These are phyloP conservation scores for Ceratobasidium sp. DNA, from an alignment of 1,284 basidiomycete species.

Conservation along the genomic window DNA sequence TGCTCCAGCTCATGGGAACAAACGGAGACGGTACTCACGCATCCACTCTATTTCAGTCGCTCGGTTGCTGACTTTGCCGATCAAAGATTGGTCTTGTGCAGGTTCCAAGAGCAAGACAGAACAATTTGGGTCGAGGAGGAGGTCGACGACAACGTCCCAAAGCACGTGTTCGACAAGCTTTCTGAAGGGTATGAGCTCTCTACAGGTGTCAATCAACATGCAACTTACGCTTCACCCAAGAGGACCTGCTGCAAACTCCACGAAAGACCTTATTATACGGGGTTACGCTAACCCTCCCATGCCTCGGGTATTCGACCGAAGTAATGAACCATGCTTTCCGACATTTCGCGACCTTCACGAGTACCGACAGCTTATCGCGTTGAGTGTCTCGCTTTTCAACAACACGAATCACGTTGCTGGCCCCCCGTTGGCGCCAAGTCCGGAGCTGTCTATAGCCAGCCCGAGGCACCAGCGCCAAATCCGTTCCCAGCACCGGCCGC, in stretches of 20 bases:
- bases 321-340: neutral
- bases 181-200: neutral
- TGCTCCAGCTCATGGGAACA: neutral
- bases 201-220: neutral
- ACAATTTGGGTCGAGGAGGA: conserved; percentile 29
- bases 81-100: conserved; percentile 4
- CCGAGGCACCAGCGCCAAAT: no score
- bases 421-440: no score
- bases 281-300: conserved; percentile 8
- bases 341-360: neutral
- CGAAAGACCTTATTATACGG: neutral
- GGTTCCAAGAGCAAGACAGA: neutral
- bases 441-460: neutral
- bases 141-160: conserved; percentile 6
- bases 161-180: neutral
- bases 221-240: neutral
- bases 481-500: no score
- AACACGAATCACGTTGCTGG: no score
- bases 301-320: neutral
- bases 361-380: neutral
- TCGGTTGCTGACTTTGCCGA: neutral
- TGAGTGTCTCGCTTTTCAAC: neutral
- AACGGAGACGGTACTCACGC: conserved; percentile 1
- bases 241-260: neutral
- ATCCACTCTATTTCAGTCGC: neutral